Evolutionary conservation across 768 basidiomycete genomes (phyloP).

Genomic region (Kwoniella bestiolae): DNA sequence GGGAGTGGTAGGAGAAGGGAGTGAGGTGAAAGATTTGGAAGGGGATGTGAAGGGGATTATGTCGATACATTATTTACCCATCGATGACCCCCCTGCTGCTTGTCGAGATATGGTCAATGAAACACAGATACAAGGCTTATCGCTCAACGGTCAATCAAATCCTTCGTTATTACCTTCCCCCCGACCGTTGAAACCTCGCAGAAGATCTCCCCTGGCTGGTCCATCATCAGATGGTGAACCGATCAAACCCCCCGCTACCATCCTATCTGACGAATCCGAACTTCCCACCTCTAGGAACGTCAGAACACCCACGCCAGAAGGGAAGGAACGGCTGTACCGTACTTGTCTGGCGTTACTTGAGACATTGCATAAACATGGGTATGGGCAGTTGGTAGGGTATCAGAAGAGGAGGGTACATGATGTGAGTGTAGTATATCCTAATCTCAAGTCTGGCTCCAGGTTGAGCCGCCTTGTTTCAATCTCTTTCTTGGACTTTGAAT

Average conservation of each 20-base stretch:
- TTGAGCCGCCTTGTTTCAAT: too few species aligned
- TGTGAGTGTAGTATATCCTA: slow-evolving; percentile 42
- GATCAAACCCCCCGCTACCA: slow-evolving; percentile 56
- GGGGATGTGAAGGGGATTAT: slow-evolving; percentile 22
- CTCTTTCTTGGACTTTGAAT: too few species aligned
- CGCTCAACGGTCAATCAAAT: too few species aligned
- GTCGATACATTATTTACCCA: slow-evolving; percentile 40
- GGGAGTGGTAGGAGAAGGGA: slow-evolving; percentile 6
- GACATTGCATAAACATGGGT: slow-evolving; percentile 83
- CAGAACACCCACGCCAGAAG: slow-evolving; percentile 58
- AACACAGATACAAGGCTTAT: too few species aligned
- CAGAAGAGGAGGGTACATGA: slow-evolving; percentile 87
- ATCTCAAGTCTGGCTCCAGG: too few species aligned
- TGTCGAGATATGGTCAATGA: not conserved
- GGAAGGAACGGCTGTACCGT: slow-evolving; percentile 70
- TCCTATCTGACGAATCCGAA: slow-evolving; percentile 44
- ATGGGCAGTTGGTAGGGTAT: slow-evolving; percentile 79
- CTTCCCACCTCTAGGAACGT: not conserved
- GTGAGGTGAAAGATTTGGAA: not conserved
- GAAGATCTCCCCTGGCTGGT: slow-evolving; percentile 30
- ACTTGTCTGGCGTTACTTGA: slow-evolving; percentile 81
- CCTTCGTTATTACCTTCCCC: not conserved
- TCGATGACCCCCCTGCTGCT: not conserved
- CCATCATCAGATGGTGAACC: slow-evolving; percentile 15
- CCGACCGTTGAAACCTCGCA: slow-evolving; percentile 18